Evolutionary conservation across 2,329 filamentous ascomycete species (phyloP), one percentile per base, ranked within the genome.

Genomic region (Stagonosporopsis vannaccii): DNA sequence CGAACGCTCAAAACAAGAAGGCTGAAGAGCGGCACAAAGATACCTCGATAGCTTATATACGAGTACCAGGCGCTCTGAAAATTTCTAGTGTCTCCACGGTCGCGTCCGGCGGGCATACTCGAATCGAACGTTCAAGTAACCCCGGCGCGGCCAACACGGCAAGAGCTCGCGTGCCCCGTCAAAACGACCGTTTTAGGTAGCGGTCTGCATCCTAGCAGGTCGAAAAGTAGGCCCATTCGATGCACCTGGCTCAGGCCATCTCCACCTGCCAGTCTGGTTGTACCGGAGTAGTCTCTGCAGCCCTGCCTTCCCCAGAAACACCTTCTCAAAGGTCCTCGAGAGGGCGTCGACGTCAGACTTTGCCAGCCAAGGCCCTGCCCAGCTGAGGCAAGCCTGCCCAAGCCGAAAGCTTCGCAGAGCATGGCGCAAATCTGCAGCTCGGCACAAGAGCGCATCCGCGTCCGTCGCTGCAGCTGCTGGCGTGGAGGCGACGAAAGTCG

Each of bases 51-150:
- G 22, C 26, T 63, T 69, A 68, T 66, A 68, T 66, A 67, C 39
- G 15, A 33, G 20, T 17, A 48, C 36, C 39, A 59, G 51, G 51
- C 58, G 35, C 42, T 58, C 13, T 59, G 60, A 64, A 66, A 61
- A 63, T 60, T 65, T 66, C 60, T 65, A 63, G 58, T 60, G 60
- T 61, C 58, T 26, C 56, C 47, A 51, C 59, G 40, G 59, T 63
- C 61, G 61, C 59, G 46, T 66, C 58, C 54, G 57, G 54, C 51
- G 62, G 58, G 56, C 57, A 33, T 33, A 28, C 44, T 46, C 17
- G 35, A 52, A 46, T 57, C 56, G 48, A 58, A 42, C 51, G 59
- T 47, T 51, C 53, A 51, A 47, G 42, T 23, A 43, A 51, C 20
- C 53, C 53, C 32, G 47, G 47, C 37, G 19, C 42, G 42, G 39